Evolutionary conservation across 177 flowering plant genomes (phyloP).

Genomic region (Vitis hybrid): DNA sequence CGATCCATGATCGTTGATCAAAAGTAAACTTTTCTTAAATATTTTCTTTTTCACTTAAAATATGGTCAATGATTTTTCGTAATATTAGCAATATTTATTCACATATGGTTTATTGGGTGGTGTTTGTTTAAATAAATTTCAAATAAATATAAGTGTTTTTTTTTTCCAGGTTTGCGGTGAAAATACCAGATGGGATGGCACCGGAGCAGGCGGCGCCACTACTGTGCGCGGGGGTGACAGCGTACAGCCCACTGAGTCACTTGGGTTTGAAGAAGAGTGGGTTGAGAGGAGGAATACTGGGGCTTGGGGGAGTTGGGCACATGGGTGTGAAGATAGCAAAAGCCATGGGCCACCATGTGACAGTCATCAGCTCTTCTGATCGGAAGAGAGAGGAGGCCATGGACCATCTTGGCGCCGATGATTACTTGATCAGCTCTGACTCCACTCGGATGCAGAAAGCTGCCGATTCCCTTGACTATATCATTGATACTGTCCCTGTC

Average conservation of each 20-base stretch:
- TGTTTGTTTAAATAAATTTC: too few species aligned
- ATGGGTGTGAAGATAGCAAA: slow-evolving; percentile 80
- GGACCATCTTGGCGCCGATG: slow-evolving; percentile 67
- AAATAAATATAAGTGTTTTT: background rate
- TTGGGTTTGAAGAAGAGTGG: slow-evolving; percentile 59
- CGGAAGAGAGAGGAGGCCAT: slow-evolving; percentile 62
- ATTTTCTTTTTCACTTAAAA: too few species aligned
- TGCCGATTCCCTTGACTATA: slow-evolving; percentile 36
- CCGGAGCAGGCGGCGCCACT: slow-evolving; percentile 78
- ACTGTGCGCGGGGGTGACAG: slow-evolving; percentile 77
- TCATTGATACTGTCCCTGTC: background rate
- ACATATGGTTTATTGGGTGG: too few species aligned
- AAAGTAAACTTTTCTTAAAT: slow-evolving; percentile 32
- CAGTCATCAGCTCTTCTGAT: slow-evolving; percentile 74
- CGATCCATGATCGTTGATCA: slow-evolving; percentile 64
- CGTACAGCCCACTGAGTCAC: slow-evolving; percentile 66
- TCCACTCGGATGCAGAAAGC: slow-evolving; percentile 32
- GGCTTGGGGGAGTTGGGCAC: slow-evolving; percentile 83
- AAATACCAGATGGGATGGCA: slow-evolving; percentile 64
- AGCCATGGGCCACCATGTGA: slow-evolving; percentile 80
- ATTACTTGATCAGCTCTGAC: slow-evolving; percentile 62
- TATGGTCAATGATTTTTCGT: too few species aligned
- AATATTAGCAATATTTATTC: too few species aligned
- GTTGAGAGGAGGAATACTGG: slow-evolving; percentile 66
- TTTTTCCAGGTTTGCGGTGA: slow-evolving; percentile 60